A percentile compares a stretch with the other conserved stretches of the same genome.
Conservation (phyloP, 177 flowering plant genomes). For the Vitis hybrid region DNA sequence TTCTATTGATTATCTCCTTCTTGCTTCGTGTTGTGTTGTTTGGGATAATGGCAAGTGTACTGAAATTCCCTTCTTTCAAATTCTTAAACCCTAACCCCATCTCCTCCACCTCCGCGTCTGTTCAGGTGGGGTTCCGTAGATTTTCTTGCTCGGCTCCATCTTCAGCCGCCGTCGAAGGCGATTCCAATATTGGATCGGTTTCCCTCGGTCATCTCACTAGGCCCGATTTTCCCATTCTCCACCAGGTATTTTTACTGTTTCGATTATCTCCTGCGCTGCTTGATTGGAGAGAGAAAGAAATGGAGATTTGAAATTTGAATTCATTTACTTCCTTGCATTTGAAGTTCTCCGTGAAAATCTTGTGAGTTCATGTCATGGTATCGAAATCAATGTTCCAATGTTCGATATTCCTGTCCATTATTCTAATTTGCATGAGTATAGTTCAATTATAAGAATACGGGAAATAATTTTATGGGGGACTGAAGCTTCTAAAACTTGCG, state of each 20-base stretch:
- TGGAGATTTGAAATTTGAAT: not conserved
- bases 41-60: constrained; percentile 29
- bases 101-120: constrained; percentile 5
- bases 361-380: too few species aligned
- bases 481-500: too few species aligned
- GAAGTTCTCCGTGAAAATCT: too few species aligned
- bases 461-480: too few species aligned
- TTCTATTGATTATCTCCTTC: too few species aligned
- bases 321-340: too few species aligned
- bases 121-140: constrained; percentile 18
- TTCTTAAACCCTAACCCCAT: constrained; percentile 21
- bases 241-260: constrained; percentile 44
- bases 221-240: constrained; percentile 82
- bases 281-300: not conserved
- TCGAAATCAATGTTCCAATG: too few species aligned
- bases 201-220: constrained; percentile 70
- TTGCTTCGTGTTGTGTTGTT: too few species aligned
- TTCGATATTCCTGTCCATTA: too few species aligned
- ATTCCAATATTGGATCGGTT: constrained; percentile 20
- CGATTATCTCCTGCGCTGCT: not conserved
- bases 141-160: constrained; percentile 21
- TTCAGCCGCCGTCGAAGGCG: constrained; percentile 18
- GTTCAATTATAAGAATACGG: too few species aligned
- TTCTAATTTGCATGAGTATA: too few species aligned
- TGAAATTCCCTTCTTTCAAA: constrained; percentile 36